phyloP scores from a whole-genome alignment of 768 basidiomycete genomes.

The Xanthoconium purpureum region DNA sequence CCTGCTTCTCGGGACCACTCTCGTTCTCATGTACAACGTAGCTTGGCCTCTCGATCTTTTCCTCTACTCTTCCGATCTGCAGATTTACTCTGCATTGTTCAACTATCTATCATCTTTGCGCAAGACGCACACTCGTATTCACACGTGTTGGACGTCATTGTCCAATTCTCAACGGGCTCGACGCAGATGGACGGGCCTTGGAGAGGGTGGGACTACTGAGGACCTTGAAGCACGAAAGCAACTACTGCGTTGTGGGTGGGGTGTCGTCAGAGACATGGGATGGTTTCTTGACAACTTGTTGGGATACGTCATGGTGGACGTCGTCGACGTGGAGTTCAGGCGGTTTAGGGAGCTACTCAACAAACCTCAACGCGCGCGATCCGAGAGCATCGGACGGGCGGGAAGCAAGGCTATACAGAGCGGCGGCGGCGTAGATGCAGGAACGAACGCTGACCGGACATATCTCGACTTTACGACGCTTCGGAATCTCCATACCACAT shows the following conservation, averaged over 20 bases:
- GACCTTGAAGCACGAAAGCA: slow-evolving; percentile 62
- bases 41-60: slow-evolving; percentile 91
- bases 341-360: slow-evolving; percentile 61
- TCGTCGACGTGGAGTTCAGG: slow-evolving; percentile 80
- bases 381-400: slow-evolving; percentile 17
- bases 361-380: slow-evolving; percentile 21
- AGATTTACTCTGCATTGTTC: slow-evolving; percentile 73
- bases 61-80: slow-evolving; percentile 70
- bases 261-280: slow-evolving; percentile 80
- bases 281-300: slow-evolving; percentile 87
- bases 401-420: slow-evolving; percentile 7
- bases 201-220: slow-evolving; percentile 78
- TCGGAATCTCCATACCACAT: slow-evolving; percentile 76
- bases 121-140: slow-evolving; percentile 77
- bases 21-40: slow-evolving; percentile 66
- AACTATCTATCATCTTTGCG: slow-evolving; percentile 80
- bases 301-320: slow-evolving; percentile 87
- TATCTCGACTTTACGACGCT: slow-evolving; percentile 83
- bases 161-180: slow-evolving; percentile 84
- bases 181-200: slow-evolving; percentile 80
- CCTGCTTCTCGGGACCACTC: slow-evolving; percentile 74
- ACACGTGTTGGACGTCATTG: slow-evolving; percentile 80
- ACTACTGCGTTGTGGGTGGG: slow-evolving; percentile 81
- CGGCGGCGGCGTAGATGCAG: slow-evolving; percentile 15
- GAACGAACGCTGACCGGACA: slow-evolving; percentile 24